Evolutionary conservation across 768 basidiomycete genomes (phyloP), one percentile per base, ranked within the genome.

Genomic region (Boletus vinaceobasis): DNA sequence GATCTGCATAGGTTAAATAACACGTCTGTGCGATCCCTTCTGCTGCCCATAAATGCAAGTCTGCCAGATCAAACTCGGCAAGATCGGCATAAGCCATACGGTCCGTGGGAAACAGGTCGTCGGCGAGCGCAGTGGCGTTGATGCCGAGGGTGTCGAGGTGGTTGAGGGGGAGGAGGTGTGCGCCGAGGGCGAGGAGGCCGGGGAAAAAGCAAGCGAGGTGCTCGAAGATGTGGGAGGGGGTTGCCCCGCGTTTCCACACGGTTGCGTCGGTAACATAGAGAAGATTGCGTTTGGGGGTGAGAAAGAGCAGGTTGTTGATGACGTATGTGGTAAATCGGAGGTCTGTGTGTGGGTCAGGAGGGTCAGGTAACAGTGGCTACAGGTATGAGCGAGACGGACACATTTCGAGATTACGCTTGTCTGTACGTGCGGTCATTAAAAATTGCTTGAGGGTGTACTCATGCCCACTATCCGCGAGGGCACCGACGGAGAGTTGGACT

Each of bases 171-270:
- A 89, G 76, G 7, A 79, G 79, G 60, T 86, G 79, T 5, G 72
- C 86, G 15, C 88, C 88, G 3, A 91, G 78, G 7, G 88, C 87
- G 26, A 91, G 74, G 10, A 90, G 75, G 5, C 89, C 89, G 0
- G 88, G 88, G 50, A 88, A 76, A 73, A 90, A 91, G 67, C 88
- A 90, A 1, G 87, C 80, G 19, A 91, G 74, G 62, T 90, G 88
- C 60, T 90, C 86, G 56, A 88, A 81, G 11, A 59, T 58, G 60
- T 85, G 80, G 3, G 77, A 70, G 13, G 81, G 73, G 1, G 51
- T 38, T n/a, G 64, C 57, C 4, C 61, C 13, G 11, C 58, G 39
- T 67, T 67, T 50, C 65, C 62, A 11, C 19, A 56, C 7, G 57
- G 36, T 44, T 19, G 66, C 73, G 62, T 86, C 85, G 9, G 86